Base-by-base conservation (phyloP, 1,284 basidiomycete species). In the Malassezia restricta region DNA sequence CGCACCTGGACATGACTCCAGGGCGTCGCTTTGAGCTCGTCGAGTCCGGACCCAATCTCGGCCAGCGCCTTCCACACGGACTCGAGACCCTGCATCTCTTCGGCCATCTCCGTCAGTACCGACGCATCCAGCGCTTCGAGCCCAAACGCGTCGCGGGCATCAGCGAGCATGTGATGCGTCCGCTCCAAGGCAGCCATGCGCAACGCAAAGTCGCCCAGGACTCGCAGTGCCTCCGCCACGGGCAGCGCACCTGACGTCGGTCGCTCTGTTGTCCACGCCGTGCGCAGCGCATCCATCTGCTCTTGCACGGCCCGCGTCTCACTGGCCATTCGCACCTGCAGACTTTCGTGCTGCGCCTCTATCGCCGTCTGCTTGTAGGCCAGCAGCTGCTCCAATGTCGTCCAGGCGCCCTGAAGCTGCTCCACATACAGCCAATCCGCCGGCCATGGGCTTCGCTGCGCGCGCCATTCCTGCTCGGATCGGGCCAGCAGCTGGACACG, bases 11-110 rank as follows among this genome's bases (percentile, higher is more conserved):
- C 59, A 0, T 86, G 87, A 4, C 85, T 81, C 94, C 94, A 99
- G 3, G 83, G 77, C 66, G 84, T 80, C 67, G 96, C 91, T 52
- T 86, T 79, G 46, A 98, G 76, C 72, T 96, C 92, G 51, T 80
- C 79, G 50, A 98, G 84, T 74, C 95, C 89, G 57, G 80, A 84
- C 91, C 92, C 96, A 44, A 96, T 86, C 1, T 94, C 94, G 0
- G 91, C 92, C 33, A 99, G 80, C 6, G 94, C 94, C 0, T 90
- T 96, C 94, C 94, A 99, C 20, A 98, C 94, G 0, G 88, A 87
- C 75, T 96, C 95, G 62, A 99, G 80, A 71, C 98, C 94, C 52
- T 85, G 83, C 49, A 98, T 75, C 75, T 99, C 94, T 73, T 98
- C 94, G 49, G 88, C 85, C 6, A 96, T 83, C 8, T 91, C 90